Percentiles rank a stretch among this genome's conserved stretches.
Evolutionary conservation across 2,329 filamentous ascomycete species (phyloP).

Genomic region (Huntiella moniliformis): DNA sequence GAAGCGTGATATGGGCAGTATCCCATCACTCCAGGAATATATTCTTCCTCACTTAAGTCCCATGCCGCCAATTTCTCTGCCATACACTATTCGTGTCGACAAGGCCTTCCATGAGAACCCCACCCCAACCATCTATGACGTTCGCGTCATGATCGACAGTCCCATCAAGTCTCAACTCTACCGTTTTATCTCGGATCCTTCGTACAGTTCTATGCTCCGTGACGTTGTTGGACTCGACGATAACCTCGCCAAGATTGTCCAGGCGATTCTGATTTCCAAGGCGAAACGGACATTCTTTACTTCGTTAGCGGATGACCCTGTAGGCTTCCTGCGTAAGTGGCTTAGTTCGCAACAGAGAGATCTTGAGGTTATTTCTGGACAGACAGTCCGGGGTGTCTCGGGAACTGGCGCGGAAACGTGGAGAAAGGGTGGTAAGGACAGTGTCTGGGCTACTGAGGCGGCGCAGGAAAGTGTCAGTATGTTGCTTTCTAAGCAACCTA

Average conservation of each 20-base stretch:
- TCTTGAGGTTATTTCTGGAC: slow-evolving; percentile 71
- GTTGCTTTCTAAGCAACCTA: slow-evolving; percentile 34
- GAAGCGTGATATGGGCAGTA: slow-evolving; percentile 56
- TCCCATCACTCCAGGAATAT: slow-evolving; percentile 68
- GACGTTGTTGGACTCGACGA: slow-evolving; percentile 66
- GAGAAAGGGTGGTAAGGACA: slow-evolving; percentile 38
- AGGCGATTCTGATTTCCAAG: slow-evolving; percentile 68
- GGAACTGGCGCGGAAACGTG: slow-evolving; percentile 39
- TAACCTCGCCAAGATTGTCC: slow-evolving; percentile 63
- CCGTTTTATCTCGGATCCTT: slow-evolving; percentile 47
- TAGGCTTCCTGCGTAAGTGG: slow-evolving; percentile 72
- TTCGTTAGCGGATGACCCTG: slow-evolving; percentile 61
- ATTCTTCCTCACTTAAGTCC: slow-evolving; percentile 61
- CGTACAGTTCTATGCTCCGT: slow-evolving; percentile 53
- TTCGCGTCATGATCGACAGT: slow-evolving; percentile 70
- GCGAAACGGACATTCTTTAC: slow-evolving; percentile 80
- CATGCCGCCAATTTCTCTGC: slow-evolving; percentile 62
- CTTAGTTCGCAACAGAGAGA: slow-evolving; percentile 80
- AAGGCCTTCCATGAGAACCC: slow-evolving; percentile 59
- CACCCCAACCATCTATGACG: slow-evolving; percentile 70
- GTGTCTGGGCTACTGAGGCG: slow-evolving; percentile 38
- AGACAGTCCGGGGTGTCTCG: slow-evolving; percentile 44
- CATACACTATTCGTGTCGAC: slow-evolving; percentile 89
- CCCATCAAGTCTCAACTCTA: slow-evolving; percentile 51
- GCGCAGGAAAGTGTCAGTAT: slow-evolving; percentile 45